Conservation (phyloP, 2,329 filamentous ascomycete species). For the Colletotrichum destructivum region DNA sequence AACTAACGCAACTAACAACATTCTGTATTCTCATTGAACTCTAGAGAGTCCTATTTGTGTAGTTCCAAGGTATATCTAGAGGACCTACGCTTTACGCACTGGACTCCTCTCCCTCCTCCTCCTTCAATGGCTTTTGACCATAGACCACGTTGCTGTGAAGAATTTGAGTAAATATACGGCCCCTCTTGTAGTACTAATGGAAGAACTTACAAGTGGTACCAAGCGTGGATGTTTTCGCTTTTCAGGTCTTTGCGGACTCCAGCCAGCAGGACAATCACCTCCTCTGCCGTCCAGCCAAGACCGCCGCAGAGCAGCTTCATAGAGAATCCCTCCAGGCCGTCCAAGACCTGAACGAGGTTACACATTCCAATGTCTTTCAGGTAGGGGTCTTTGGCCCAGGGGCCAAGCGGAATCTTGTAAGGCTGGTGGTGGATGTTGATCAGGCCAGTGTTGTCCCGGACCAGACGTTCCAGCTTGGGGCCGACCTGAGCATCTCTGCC, state of each 20-base stretch:
- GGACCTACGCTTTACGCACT: no score
- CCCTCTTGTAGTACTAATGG: no score
- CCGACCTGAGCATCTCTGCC: neutral
- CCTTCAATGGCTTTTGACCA: conserved; percentile 35
- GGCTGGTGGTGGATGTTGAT: conserved; percentile 63
- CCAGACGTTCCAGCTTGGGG: neutral
- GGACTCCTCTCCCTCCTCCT: no score
- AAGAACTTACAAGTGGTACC: no score
- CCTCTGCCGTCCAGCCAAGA: conserved; percentile 48
- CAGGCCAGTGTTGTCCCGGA: neutral
- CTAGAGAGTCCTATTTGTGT: no score
- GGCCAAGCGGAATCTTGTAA: conserved; percentile 67
- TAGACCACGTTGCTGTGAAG: conserved; percentile 44
- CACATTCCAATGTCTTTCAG: conserved; percentile 55
- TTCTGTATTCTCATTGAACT: no score
- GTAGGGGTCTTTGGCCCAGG: conserved; percentile 66
- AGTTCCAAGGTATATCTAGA: no score
- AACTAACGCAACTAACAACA: no score
- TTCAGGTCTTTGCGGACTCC: no score
- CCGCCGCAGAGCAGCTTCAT: conserved; percentile 51
- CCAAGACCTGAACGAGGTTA: conserved; percentile 40
- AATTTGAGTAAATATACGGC: no score
- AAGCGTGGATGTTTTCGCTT: no score
- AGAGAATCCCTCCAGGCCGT: conserved; percentile 46
- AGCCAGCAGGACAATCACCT: conserved; percentile 49